Percentiles rank a stretch among this genome's conserved stretches.
These are phyloP conservation scores for Pestalotiopsis sp. DNA, from an alignment of 2,329 filamentous ascomycete genomes.

Conservation along the genomic window DNA sequence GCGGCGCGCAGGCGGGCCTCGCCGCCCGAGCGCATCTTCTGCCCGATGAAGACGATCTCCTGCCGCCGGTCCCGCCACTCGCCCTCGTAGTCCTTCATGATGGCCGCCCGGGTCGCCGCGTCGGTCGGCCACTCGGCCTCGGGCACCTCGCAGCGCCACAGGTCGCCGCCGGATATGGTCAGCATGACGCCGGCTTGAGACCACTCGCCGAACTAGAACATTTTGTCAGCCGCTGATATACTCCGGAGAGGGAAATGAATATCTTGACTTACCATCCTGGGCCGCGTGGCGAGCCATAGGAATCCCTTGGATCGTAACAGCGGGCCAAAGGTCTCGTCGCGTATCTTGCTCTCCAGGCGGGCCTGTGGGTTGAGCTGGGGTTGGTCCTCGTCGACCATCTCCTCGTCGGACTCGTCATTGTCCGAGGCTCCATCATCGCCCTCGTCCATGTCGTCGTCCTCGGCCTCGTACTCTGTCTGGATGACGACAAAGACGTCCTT, in stretches of 20 bases:
- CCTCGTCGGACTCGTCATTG: constrained; percentile 21
- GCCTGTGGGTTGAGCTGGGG: constrained; percentile 33
- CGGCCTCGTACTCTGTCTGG: constrained; percentile 19
- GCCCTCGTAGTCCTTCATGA: constrained; percentile 51
- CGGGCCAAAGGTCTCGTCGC: constrained; percentile 51
- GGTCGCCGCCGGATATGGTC: constrained; percentile 56
- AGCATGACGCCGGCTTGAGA: constrained; percentile 68
- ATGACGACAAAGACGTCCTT: constrained; percentile 52
- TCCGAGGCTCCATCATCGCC: constrained; percentile 26
- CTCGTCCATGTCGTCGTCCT: constrained; percentile 38
- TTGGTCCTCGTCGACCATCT: constrained; percentile 28
- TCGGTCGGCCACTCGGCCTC: constrained; percentile 27
- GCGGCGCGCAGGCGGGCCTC: constrained; percentile 38
- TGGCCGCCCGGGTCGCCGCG: constrained; percentile 46
- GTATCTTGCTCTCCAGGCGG: constrained; percentile 57
- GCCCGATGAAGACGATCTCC: constrained; percentile 75
- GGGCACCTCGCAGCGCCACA: constrained; percentile 63
- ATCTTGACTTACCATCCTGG: constrained; percentile 39
- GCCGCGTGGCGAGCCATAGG: constrained; percentile 61
- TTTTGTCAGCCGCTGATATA: background rate
- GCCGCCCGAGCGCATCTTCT: constrained; percentile 54
- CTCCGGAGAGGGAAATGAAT: too few species aligned
- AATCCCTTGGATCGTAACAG: constrained; percentile 67
- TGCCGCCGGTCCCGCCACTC: constrained; percentile 73
- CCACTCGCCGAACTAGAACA: constrained; percentile 63